Base-by-base conservation (phyloP, 1,284 basidiomycete genomes). In the Cutaneotrichosporon mucoides region DNA sequence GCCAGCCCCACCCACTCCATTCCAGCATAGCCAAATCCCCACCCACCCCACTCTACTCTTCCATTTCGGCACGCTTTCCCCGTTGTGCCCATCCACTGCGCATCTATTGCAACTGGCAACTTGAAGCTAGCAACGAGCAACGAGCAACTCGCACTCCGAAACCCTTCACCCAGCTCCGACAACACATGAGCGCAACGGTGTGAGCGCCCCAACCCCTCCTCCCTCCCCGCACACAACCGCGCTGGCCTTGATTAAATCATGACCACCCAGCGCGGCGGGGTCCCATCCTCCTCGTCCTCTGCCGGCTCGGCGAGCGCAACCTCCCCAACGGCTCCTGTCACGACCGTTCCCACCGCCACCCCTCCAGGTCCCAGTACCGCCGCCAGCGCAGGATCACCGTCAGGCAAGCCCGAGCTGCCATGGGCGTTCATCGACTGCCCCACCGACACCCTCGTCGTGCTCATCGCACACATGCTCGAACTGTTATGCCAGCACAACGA, bases 381-480 rank as follows among this genome's bases (percentile, higher is more conserved):
- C 24, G 24, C 24, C 24, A 24, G 24, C 24, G 24, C 24, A 24
- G 24, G 24, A 24, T 24, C 24, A 24, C 24, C 24, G 24, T 24
- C 24, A 24, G 35, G 16, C 41, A 63, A 57, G 34, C 57, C 66
- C 38, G 67, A 71, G 45, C 57, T 79, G 11, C 77, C 78, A 8
- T 77, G 76, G 76, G 76, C 76, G 8, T 79, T 79, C 61, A 77
- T 76, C 80, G 84, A 89, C 74, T 86, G 86, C 67, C 82, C 86
- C 65, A 84, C 89, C 74, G 89, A 94, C 72, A 82, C 84, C 72
- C 84, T 96, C 71, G 87, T 89, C 65, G 81, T 88, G 61, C 87
- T 96, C 67, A 92, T 95, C 78, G 91, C 90, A 66, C 89, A 94
- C 76, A 96, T 96, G 92, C 85, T 96, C 68, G 85, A 92, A 73